Evolutionary conservation across 352 stramenopile genomes (phyloP).

Genomic region (Chrysophaeum taylorii): DNA sequence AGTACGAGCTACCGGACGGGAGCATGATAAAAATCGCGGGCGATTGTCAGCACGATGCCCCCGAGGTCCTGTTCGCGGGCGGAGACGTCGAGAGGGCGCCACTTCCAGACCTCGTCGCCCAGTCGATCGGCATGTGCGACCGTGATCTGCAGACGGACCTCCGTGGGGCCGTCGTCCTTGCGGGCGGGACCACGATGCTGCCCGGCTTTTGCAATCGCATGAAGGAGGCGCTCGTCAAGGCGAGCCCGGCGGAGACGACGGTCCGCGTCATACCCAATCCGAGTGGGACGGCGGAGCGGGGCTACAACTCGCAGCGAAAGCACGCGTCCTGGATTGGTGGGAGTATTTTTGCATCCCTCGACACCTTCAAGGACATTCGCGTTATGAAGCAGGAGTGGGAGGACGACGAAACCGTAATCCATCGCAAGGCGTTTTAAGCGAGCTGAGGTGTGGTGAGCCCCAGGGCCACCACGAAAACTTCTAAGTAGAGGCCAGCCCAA

Average conservation of each 20-base stretch:
- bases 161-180: slow-evolving; percentile 65
- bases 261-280: slow-evolving; percentile 59
- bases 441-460: too few species aligned
- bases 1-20: slow-evolving; percentile 63
- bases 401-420: slow-evolving; percentile 6
- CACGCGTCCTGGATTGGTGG: slow-evolving; percentile 94
- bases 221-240: slow-evolving; percentile 78
- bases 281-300: slow-evolving; percentile 71
- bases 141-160: slow-evolving; percentile 71
- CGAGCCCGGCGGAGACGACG: slow-evolving; percentile 70
- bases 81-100: not conserved
- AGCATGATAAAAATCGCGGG: slow-evolving; percentile 56
- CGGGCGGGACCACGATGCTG: slow-evolving; percentile 80
- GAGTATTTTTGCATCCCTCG: slow-evolving; percentile 93
- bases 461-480: too few species aligned
- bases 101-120: slow-evolving; percentile 9
- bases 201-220: slow-evolving; percentile 85
- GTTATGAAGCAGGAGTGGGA: slow-evolving; percentile 15
- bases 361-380: slow-evolving; percentile 97
- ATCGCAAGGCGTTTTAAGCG: not conserved
- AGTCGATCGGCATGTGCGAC: slow-evolving; percentile 77
- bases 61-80: not conserved
- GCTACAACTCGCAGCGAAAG: slow-evolving; percentile 75
- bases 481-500: too few species aligned
- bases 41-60: not conserved